phyloP scores from a whole-genome alignment of 306 rosid species.

The Dalbergia oliveri region DNA sequence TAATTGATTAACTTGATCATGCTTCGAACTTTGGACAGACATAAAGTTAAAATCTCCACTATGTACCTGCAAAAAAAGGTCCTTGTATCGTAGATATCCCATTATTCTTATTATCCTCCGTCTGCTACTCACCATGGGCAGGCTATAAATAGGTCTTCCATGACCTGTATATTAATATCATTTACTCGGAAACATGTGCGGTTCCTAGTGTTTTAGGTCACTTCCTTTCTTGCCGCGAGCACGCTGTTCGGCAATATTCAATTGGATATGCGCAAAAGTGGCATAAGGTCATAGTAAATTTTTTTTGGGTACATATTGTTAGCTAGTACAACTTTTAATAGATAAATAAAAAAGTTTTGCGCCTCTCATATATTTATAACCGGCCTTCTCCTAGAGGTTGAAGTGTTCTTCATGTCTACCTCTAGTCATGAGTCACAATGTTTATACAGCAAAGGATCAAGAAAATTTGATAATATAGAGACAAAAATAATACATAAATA shows the following conservation, averaged over 20 bases:
- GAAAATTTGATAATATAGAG: no score
- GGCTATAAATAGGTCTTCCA: not conserved
- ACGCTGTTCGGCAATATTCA: not conserved
- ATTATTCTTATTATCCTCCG: not conserved
- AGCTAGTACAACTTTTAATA: not conserved
- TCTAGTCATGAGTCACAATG: no score
- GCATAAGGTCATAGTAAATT: not conserved
- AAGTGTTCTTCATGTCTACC: no score
- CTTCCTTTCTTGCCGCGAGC: constrained; percentile 5
- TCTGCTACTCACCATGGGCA: not conserved
- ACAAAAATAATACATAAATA: no score
- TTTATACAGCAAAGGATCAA: no score
- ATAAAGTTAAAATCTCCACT: not conserved
- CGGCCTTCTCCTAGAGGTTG: no score
- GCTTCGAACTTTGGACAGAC: constrained; percentile 20
- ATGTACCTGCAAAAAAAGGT: not conserved
- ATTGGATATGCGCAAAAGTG: not conserved
- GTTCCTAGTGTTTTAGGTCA: constrained; percentile 18
- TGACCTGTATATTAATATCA: not conserved
- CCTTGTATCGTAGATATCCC: not conserved
- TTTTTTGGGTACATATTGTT: not conserved
- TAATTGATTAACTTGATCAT: not conserved
- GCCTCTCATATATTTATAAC: not conserved
- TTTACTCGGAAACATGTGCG: not conserved
- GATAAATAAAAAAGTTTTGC: not conserved